Conservation (phyloP, 1,284 basidiomycete genomes). For the Mycocalia duriaeana region DNA sequence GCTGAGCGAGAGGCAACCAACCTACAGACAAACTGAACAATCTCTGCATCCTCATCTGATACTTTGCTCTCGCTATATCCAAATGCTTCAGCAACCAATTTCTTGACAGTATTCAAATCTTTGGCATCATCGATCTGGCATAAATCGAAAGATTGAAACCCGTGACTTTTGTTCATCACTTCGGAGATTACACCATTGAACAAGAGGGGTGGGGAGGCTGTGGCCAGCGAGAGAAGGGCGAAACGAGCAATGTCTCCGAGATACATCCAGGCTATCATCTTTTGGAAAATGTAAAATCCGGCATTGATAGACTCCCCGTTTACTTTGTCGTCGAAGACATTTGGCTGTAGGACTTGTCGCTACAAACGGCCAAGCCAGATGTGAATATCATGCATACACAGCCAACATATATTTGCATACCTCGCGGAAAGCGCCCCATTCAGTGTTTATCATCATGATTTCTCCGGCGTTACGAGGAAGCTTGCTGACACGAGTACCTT, state of each 20-base stretch:
- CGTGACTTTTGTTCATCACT: constrained; percentile 84
- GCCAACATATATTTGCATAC: too few relatives aligned
- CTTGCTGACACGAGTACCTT: constrained; percentile 83
- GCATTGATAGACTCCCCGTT: constrained; percentile 95
- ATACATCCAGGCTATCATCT: constrained; percentile 99
- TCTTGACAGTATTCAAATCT: constrained; percentile 46
- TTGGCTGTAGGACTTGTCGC: constrained; percentile 51
- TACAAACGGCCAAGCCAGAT: neutral
- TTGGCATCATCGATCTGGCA: constrained; percentile 75
- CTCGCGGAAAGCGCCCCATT: constrained; percentile 98
- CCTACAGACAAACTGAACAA: constrained; percentile 77
- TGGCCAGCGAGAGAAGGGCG: constrained; percentile 82
- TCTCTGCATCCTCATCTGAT: constrained; percentile 61
- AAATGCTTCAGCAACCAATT: constrained; percentile 61
- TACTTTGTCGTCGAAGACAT: constrained; percentile 91
- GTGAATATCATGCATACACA: constrained; percentile 30
- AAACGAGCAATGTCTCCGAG: constrained; percentile 91
- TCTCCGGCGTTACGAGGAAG: constrained; percentile 54
- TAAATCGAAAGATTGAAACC: constrained; percentile 89
- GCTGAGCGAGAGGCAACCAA: constrained; percentile 83
- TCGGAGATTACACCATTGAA: constrained; percentile 78
- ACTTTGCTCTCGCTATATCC: constrained; percentile 48
- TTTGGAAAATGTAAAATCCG: constrained; percentile 91
- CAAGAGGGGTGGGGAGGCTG: constrained; percentile 69
- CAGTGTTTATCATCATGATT: constrained; percentile 93